Evolutionary conservation across 345 rosid species (phyloP), one percentile per base, ranked within the genome.

Genomic region (Punica granatum): DNA sequence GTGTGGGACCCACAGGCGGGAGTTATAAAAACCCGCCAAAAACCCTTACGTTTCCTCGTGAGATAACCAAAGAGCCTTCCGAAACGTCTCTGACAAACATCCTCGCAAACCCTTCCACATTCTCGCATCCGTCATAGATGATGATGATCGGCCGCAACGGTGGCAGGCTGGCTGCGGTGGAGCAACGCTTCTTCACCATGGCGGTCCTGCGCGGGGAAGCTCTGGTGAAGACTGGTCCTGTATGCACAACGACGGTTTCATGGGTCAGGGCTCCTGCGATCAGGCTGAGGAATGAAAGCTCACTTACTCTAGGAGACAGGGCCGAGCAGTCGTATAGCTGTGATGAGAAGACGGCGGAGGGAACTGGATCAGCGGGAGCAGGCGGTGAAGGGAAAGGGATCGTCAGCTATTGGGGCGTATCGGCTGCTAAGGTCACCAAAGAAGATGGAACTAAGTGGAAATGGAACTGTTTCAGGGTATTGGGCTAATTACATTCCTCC

Each of bases 391-490:
- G 12, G 34, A 71, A 65, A 15, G 65, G 36, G 37, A 36, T 60
- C 2, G 70, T n/a, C 39, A 72, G 70, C 67, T 72, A 72, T 25
- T 72, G 75, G 70, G 75, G 75, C 37, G 39, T 66, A 6, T n/a
- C 64, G 33, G 49, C 70, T 1, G 10, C 61, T 3, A 72, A 72
- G 70, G 62, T 66, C 49, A 60, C 67, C 49, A 72, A 61, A 35
- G 46, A 51, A 12, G 75, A 66, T 60, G 66, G 70, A 15, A 60
- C 51, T 6, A 66, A 66, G 26, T 72, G 75, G 75, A 66, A 63
- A 28, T 72, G 75, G 75, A 72, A 10, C 28, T 72, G 70, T n/a
- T 72, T 72, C 25, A 49, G 44, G 70, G 76, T 73, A 73, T 9
- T 46, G 26, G 0, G 62, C 26, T 0, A 7, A 6, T 41, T 25